Base-by-base conservation (phyloP, 805 yeast species). In the Myxozyma udenii region DNA sequence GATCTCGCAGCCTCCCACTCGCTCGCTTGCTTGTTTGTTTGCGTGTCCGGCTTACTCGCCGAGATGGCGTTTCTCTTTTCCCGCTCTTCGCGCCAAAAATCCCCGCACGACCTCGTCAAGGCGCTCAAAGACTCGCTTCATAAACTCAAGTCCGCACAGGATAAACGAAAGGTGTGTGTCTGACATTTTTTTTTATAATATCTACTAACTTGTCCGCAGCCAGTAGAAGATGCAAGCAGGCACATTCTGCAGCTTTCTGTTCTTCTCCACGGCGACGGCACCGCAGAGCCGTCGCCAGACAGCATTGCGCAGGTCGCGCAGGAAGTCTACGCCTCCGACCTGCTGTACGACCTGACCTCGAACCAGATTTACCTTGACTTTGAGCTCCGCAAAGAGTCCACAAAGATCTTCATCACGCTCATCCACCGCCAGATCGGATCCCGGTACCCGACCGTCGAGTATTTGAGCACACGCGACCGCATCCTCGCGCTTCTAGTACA, bases 61-160 rank as follows among this genome's bases (percentile, higher is more conserved):
- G 26, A 12, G 32, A 88, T 90, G 96, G 85, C 96, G 11, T 91
- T 91, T 64, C 74, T 93, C 62, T 91, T 93, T 76, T 86, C 88
- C 60, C 78, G 96, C 64, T 48, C 62, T 14, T 68, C 66, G 44
- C 87, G 83, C 64, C 96, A 95, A 7, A 89, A 88, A 68, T 83
- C 96, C 0, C 95, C 96, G 1, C 78, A 79, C 18, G 98, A 91
- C 64, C 77, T 89, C 52, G 84, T 88, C 2, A 77, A 87, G 44
- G 80, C 83, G 4, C 74, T 89, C 55, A 79, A 79, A 57, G 98
- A 91, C 43, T 86, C 81, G 62, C 75, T 89, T 9, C 65, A 61
- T 36, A 43, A 48, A 25, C 57, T 66, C 40, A 69, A 65, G 28
- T 30, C 52, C 18, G 44, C 71, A 5, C 63, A 63, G 26, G 81